Percentiles rank a stretch among this genome's conserved stretches.
These are phyloP conservation scores for Haematococcus lacustris DNA, from an alignment of 139 green algal genomes.

Conservation along the genomic window DNA sequence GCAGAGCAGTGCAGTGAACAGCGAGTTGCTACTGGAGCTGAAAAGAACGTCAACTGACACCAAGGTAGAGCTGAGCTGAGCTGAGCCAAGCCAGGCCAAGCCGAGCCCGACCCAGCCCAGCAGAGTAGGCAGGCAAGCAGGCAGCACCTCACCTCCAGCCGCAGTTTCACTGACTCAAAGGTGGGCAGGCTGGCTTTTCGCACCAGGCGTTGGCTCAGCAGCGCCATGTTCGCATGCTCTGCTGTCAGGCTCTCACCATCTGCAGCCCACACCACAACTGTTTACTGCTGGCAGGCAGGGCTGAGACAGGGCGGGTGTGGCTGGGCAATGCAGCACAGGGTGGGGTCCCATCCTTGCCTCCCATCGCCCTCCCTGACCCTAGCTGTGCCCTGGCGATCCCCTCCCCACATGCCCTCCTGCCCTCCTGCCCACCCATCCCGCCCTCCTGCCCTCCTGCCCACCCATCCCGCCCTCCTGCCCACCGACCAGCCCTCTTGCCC, in stretches of 20 bases:
- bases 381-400: not conserved
- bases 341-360: not conserved
- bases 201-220: conserved; percentile 31
- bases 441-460: not conserved
- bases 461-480: no score
- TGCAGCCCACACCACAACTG: not conserved
- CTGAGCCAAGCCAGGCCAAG: no score
- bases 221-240: conserved; percentile 32
- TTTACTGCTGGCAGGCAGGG: not conserved
- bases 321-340: not conserved
- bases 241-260: conserved; percentile 15
- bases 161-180: conserved; percentile 57
- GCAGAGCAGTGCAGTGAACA: not conserved
- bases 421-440: not conserved
- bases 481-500: no score
- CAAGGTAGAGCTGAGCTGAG: not conserved
- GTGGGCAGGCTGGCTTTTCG: conserved; percentile 29
- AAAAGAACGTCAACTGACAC: not conserved
- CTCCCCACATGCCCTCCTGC: not conserved
- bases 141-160: conserved; percentile 21
- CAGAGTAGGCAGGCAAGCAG: not conserved
- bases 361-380: not conserved
- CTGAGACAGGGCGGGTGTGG: not conserved
- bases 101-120: no score
- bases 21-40: not conserved